phyloP scores from a whole-genome alignment of 2,329 filamentous ascomycete species.

The Sporothrix phasma region DNA sequence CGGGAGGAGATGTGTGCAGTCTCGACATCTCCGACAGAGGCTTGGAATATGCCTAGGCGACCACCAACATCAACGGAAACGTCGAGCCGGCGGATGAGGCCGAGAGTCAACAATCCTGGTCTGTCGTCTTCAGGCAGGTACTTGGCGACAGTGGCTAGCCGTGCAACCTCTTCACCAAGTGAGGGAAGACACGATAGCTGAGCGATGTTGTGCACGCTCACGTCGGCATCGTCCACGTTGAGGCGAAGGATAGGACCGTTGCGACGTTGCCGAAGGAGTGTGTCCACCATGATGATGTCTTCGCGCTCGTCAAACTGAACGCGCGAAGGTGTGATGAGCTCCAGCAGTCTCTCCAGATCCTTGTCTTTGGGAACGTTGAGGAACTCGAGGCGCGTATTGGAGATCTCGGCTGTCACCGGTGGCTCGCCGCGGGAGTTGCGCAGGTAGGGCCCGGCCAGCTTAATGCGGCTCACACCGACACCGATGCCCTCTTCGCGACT shows the following conservation, averaged over 20 bases:
- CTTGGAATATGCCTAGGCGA: slow-evolving; percentile 54
- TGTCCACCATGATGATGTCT: slow-evolving; percentile 92
- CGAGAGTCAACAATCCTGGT: slow-evolving; percentile 72
- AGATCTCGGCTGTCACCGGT: slow-evolving; percentile 52
- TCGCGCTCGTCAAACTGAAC: slow-evolving; percentile 77
- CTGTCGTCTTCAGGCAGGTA: slow-evolving; percentile 94
- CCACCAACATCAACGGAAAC: slow-evolving; percentile 54
- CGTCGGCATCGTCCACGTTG: slow-evolving; percentile 53
- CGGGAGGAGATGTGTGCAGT: slow-evolving; percentile 75
- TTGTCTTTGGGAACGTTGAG: slow-evolving; percentile 61
- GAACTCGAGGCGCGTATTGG: slow-evolving; percentile 62
- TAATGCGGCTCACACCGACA: slow-evolving; percentile 65
- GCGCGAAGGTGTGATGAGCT: slow-evolving; percentile 83
- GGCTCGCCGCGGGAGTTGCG: slow-evolving; percentile 43
- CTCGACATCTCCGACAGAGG: slow-evolving; percentile 54
- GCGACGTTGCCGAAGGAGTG: slow-evolving; percentile 70
- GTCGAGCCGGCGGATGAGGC: slow-evolving; percentile 54
- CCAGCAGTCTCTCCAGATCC: slow-evolving; percentile 73
- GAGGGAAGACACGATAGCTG: slow-evolving; percentile 58
- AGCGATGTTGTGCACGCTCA: slow-evolving; percentile 51
- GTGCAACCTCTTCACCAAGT: slow-evolving; percentile 68
- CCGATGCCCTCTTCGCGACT: slow-evolving; percentile 63
- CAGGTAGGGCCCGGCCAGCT: slow-evolving; percentile 60
- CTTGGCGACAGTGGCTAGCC: slow-evolving; percentile 79
- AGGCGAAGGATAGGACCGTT: slow-evolving; percentile 76